Percentiles rank a stretch among this genome's conserved stretches.
Evolutionary conservation across 345 rosid genomes (phyloP).

Genomic region (Raphanus sativus): DNA sequence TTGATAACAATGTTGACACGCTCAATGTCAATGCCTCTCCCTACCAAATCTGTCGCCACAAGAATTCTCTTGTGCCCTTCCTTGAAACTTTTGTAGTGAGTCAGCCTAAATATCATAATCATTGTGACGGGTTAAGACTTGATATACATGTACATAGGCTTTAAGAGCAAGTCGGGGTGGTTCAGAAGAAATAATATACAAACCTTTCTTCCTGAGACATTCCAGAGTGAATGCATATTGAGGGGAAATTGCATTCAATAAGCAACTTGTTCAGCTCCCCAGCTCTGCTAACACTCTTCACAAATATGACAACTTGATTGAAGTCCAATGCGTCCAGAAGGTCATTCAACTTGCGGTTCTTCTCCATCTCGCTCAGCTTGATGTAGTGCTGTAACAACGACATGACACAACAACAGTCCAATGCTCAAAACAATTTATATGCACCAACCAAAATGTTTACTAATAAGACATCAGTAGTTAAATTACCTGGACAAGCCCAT

Average conservation of each 20-base stretch:
- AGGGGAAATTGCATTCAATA: constrained; percentile 95
- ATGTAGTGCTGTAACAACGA: constrained; percentile 80
- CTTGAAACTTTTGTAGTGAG: constrained; percentile 93
- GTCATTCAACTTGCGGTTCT: constrained; percentile 93
- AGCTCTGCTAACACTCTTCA: constrained; percentile 92
- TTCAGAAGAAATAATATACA: not conserved
- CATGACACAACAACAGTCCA: not conserved
- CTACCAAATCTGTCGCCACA: constrained; percentile 94
- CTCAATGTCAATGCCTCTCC: constrained; percentile 96
- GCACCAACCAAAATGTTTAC: not conserved
- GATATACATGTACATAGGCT: not conserved
- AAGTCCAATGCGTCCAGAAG: constrained; percentile 98
- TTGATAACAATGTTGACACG: constrained; percentile 96
- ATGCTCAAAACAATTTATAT: not conserved
- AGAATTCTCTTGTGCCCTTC: constrained; percentile 98
- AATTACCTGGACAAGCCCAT: constrained; percentile 95
- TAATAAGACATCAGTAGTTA: not conserved
- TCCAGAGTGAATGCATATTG: constrained; percentile 97
- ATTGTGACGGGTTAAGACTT: not conserved
- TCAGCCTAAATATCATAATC: constrained; percentile 53
- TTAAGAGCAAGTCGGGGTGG: not conserved
- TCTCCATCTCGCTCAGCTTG: constrained; percentile 92
- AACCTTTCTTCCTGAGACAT: constrained; percentile 99
- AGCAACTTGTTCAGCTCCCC: constrained; percentile 93
- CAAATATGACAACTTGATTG: constrained; percentile 95